Conservation (phyloP, 495 filamentous ascomycete genomes). For the Saxispiralis lemnorum region DNA sequence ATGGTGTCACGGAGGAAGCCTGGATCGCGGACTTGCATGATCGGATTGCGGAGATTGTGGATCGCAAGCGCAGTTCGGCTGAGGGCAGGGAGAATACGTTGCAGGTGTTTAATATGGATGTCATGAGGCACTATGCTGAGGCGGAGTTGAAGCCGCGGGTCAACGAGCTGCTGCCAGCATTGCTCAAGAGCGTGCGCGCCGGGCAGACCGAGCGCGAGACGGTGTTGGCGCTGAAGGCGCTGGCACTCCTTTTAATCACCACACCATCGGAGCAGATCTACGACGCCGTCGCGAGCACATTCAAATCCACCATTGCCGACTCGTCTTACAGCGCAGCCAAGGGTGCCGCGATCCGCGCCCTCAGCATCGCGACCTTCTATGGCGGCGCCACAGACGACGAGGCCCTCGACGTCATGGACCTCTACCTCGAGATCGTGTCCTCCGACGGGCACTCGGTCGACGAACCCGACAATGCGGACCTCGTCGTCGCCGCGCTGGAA, state of each 20-base stretch:
- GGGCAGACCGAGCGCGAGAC: conserved; percentile 59
- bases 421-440: conserved; percentile 67
- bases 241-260: conserved; percentile 61
- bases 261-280: conserved; percentile 52
- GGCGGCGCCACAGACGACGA: conserved; percentile 58
- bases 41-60: conserved; percentile 63
- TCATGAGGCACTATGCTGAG: conserved; percentile 55
- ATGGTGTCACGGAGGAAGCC: conserved; percentile 28
- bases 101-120: conserved; percentile 47
- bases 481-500: conserved; percentile 71
- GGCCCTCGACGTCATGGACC: conserved; percentile 61
- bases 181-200: conserved; percentile 54
- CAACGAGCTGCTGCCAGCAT: conserved; percentile 48
- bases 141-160: conserved; percentile 45
- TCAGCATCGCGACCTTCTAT: conserved; percentile 56
- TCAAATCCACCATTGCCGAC: conserved; percentile 59
- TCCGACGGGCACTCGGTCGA: conserved; percentile 63
- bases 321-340: conserved; percentile 48
- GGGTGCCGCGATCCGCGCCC: conserved; percentile 54
- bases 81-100: conserved; percentile 62
- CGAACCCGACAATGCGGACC: conserved; percentile 52
- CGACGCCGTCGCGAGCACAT: conserved; percentile 39
- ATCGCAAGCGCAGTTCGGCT: conserved; percentile 71
- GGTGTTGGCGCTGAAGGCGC: conserved; percentile 51
- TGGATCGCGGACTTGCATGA: conserved; percentile 53